Evolutionary conservation across 2,329 filamentous ascomycete species (phyloP).

Genomic region (Fulvia fulva): DNA sequence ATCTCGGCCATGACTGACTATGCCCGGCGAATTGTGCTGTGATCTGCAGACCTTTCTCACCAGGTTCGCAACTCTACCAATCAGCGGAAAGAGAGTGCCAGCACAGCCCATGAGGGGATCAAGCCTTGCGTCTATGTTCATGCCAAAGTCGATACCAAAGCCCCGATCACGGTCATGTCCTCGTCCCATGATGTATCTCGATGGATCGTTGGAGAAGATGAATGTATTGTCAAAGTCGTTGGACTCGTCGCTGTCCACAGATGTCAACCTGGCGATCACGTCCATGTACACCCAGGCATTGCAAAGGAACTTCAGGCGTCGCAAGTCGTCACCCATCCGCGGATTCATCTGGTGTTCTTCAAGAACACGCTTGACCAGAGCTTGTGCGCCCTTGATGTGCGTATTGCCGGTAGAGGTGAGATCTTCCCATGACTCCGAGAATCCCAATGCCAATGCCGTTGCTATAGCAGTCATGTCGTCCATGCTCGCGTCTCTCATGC

Average conservation of each 20-base stretch:
- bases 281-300: conserved; percentile 73
- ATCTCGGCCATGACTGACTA: conserved; percentile 60
- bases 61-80: conserved; percentile 62
- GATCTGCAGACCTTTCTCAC: conserved; percentile 59
- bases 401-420: conserved; percentile 66
- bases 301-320: conserved; percentile 62
- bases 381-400: conserved; percentile 64
- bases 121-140: conserved; percentile 50
- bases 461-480: conserved; percentile 62
- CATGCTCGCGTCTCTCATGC: conserved; percentile 56
- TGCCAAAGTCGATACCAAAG: conserved; percentile 37
- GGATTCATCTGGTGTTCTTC: conserved; percentile 43
- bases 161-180: conserved; percentile 22
- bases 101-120: conserved; percentile 70
- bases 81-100: conserved; percentile 62
- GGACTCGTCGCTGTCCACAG: conserved; percentile 55
- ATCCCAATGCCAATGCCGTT: conserved; percentile 65
- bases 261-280: conserved; percentile 65
- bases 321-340: conserved; percentile 45
- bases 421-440: conserved; percentile 68
- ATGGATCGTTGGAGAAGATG: conserved; percentile 36
- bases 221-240: conserved; percentile 51
- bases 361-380: conserved; percentile 59
- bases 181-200: conserved; percentile 18
- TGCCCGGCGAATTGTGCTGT: conserved; percentile 54